Conservation (phyloP, 805 yeast species). For the Candida sanyiensis region DNA sequence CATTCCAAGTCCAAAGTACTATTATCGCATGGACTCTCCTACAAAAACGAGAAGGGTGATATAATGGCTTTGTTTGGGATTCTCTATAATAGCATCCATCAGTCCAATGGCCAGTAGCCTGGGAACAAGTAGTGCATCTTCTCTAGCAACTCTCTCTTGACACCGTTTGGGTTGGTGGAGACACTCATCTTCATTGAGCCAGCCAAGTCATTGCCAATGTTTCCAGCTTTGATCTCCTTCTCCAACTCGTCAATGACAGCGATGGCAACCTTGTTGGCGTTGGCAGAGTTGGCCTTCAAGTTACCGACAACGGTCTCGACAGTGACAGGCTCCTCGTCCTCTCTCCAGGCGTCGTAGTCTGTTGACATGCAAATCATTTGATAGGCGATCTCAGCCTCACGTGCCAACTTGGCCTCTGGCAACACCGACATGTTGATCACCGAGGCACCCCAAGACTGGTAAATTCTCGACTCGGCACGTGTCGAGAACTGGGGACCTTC, state of each 20-base stretch:
- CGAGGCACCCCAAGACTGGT: conserved; percentile 83
- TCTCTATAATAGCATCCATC: no score
- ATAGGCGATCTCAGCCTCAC: conserved; percentile 94
- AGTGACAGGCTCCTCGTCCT: conserved; percentile 90
- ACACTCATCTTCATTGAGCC: conserved; percentile 80
- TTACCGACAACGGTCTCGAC: conserved; percentile 96
- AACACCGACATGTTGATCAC: conserved; percentile 95
- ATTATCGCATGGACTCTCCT: conserved; percentile 28
- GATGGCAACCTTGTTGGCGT: conserved; percentile 76
- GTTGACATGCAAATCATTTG: conserved; percentile 99
- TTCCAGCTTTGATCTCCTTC: conserved; percentile 49
- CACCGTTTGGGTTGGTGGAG: conserved; percentile 68
- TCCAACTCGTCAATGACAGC: conserved; percentile 64
- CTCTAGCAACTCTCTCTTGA: conserved; percentile 63
- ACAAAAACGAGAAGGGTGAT: conserved; percentile 25
- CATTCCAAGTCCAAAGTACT: conserved; percentile 27
- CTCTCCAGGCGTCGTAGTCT: conserved; percentile 98
- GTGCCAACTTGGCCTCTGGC: conserved; percentile 96
- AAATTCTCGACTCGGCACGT: conserved; percentile 89
- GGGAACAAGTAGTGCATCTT: conserved; percentile 88
- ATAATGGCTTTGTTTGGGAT: no score
- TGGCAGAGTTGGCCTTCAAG: conserved; percentile 77
- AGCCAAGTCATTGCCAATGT: conserved; percentile 61
- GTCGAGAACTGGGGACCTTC: conserved; percentile 99
- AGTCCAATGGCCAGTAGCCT: conserved; percentile 74